A percentile compares a stretch with the other conserved stretches of the same genome.
These are phyloP conservation scores for Colletotrichum abscissum DNA, from an alignment of 2,329 filamentous ascomycete genomes.

Conservation along the genomic window DNA sequence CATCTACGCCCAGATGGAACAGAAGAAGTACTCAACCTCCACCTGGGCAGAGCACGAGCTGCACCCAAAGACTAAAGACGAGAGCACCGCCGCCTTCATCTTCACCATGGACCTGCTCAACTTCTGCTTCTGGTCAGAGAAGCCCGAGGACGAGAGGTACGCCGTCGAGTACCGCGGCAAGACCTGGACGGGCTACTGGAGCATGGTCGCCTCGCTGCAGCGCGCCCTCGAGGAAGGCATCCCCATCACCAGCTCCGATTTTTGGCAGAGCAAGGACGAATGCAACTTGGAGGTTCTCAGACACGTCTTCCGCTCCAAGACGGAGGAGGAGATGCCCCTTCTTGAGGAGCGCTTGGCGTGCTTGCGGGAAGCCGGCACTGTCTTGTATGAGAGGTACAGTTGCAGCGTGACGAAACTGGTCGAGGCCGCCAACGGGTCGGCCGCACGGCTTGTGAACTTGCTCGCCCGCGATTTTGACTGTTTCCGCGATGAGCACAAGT, in stretches of 20 bases:
- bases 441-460: slow-evolving; percentile 86
- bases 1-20: slow-evolving; percentile 86
- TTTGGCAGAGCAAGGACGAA: slow-evolving; percentile 82
- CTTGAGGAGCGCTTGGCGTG: slow-evolving; percentile 82
- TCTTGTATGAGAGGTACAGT: slow-evolving; percentile 82
- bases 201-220: slow-evolving; percentile 87
- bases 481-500: slow-evolving; percentile 84
- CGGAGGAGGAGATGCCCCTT: slow-evolving; percentile 87
- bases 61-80: slow-evolving; percentile 86
- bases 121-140: slow-evolving; percentile 95
- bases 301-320: slow-evolving; percentile 87
- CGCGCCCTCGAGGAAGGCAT: slow-evolving; percentile 91
- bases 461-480: slow-evolving; percentile 85
- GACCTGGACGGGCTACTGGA: slow-evolving; percentile 95
- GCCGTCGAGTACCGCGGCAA: slow-evolving; percentile 83
- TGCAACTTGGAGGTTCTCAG: slow-evolving; percentile 80
- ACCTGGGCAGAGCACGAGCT: slow-evolving; percentile 91
- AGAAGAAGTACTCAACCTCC: slow-evolving; percentile 83
- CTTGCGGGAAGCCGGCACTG: slow-evolving; percentile 82
- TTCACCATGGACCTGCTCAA: slow-evolving; percentile 98
- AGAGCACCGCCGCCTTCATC: slow-evolving; percentile 87
- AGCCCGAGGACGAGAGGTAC: slow-evolving; percentile 77
- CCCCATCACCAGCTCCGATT: slow-evolving; percentile 88
- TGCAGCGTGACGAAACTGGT: slow-evolving; percentile 81
- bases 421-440: slow-evolving; percentile 79